Evolutionary conservation across 202 grass and related monocot species (phyloP), one percentile per base, ranked within the genome.

Genomic region (Dendrocalamus latiflorus): DNA sequence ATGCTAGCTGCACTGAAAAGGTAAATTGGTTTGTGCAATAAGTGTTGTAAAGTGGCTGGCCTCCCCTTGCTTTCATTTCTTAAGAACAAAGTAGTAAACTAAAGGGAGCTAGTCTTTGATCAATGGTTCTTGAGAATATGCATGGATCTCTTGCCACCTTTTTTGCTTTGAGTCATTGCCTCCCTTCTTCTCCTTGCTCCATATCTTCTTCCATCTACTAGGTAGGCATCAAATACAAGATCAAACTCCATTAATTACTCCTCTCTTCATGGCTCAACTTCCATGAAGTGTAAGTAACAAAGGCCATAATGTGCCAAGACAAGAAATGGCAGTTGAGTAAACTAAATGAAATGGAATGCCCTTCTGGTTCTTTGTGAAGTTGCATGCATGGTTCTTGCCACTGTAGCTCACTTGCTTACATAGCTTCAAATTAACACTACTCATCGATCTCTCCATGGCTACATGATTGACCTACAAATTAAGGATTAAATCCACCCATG

Each of bases 401-500:
- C 16, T 22, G 48, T 68, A 67, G 48, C 36, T 43, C 20, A 21
- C 24, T 57, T 65, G 55, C 58, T 36, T 86, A 74, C 76, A 72
- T 74, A 37, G 67, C 58, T 65, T 65, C 13, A 13, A 21, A 42
- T 42, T 59, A n/a, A 13, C 66, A 62, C 43, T 77, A 61, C n/a
- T 70, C 7, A 6, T 47, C 9, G 21, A 43, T 69, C 15, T 43
- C 44, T 67, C 25, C 53, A 61, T 67, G 37, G 59, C 39, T 60
- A 26, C 55, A 78, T 68, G 54, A 78, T 68, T 48, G 22, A 17
- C 55, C 54, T 77, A 24, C 13, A 69, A 55, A 67, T 41, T 41
- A 54, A 37, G 26, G 39, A 26, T 89, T 72, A 97, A 74, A 97
- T 94, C 92, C 95, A 94, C 8, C 86, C 95, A 72, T 88, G 80